Evolutionary conservation across 1,284 basidiomycete species (phyloP).

Genomic region (Rhodotorula sp.): DNA sequence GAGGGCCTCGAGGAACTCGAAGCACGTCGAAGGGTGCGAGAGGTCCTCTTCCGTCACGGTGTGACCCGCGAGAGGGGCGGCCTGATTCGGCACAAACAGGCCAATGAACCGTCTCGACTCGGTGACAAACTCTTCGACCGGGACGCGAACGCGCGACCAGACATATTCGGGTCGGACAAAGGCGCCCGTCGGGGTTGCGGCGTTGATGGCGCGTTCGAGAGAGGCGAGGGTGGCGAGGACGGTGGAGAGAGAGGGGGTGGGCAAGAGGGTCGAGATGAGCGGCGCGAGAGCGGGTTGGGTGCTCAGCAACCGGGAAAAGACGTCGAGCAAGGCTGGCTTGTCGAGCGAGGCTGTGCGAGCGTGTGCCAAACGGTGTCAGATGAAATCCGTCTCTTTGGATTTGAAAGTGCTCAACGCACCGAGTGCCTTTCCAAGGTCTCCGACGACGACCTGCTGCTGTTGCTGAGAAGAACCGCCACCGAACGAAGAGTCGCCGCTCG

Average conservation of each 20-base stretch:
- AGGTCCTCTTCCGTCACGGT: constrained; percentile 25
- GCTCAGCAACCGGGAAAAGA: constrained; percentile 41
- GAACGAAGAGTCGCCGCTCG: neutral
- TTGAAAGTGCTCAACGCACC: constrained; percentile 18
- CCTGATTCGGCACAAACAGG: constrained; percentile 22
- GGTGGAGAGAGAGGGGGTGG: constrained; percentile 39
- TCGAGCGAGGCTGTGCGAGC: constrained; percentile 32
- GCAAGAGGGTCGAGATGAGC: constrained; percentile 37
- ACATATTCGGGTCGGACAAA: constrained; percentile 42
- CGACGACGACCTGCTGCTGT: neutral
- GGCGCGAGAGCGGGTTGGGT: constrained; percentile 40
- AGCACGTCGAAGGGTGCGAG: constrained; percentile 41
- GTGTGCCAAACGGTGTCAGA: neutral
- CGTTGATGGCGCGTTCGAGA: constrained; percentile 36
- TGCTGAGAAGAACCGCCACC: neutral
- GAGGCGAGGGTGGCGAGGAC: constrained; percentile 24
- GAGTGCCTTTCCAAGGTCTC: constrained; percentile 37
- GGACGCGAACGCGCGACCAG: constrained; percentile 39
- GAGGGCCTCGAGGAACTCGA: constrained; percentile 39
- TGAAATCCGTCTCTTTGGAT: neutral
- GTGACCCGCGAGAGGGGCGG: constrained; percentile 6
- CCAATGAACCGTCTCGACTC: constrained; percentile 32
- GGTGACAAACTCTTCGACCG: constrained; percentile 42
- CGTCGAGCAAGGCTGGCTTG: constrained; percentile 39
- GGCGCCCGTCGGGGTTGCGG: constrained; percentile 37